Base-by-base conservation (phyloP, 345 rosid genomes). In the Eucalyptus cloeziana region DNA sequence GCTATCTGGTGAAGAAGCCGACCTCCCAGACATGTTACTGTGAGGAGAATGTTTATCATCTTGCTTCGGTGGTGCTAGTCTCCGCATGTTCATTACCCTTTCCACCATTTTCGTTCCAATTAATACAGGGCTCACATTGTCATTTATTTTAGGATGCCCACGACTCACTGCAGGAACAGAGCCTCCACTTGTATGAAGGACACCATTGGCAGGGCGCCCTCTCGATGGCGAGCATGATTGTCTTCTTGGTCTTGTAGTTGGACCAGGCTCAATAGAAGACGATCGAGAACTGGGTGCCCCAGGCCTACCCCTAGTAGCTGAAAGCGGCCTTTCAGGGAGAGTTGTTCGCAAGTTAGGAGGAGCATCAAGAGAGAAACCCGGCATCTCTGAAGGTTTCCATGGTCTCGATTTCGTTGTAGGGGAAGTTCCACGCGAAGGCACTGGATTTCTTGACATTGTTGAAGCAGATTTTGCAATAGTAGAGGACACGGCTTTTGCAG, bases 371-470 rank as follows among this genome's bases (percentile, higher is more conserved):
- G 99, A 98, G 92, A 93, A 98, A 88, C 99, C 99, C 58, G 99
- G 99, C 98, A 98, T 98, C 91, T 97, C 97, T n/a, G 99, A 95
- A 37, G 99, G 99, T 91, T 96, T 98, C 99, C 99, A 98, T 86
- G 99, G 96, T 88, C 98, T 94, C 88, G 99, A 92, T 92, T 94
- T 97, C 87, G 91, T 93, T 11, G 96, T 93, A 30, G 97, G 99
- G 89, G 99, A 97, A 85, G 95, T 90, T 60, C 93, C 98, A 67
- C 95, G 96, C n/a, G 98, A 95, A 88, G 95, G 88, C 85, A 90
- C 93, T 49, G 94, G 92, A 90, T 92, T 94, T 92, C 91, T 94
- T 58, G 96, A 92, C 71, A 87, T 89, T 50, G 92, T 89, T 91
- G 86, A 49, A 81, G 90, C 67, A 80, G 89, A 49, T 49, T 83